These are phyloP conservation scores for Kluyveromyces lactis DNA, from an alignment of 805 yeast species.

Conservation along the genomic window DNA sequence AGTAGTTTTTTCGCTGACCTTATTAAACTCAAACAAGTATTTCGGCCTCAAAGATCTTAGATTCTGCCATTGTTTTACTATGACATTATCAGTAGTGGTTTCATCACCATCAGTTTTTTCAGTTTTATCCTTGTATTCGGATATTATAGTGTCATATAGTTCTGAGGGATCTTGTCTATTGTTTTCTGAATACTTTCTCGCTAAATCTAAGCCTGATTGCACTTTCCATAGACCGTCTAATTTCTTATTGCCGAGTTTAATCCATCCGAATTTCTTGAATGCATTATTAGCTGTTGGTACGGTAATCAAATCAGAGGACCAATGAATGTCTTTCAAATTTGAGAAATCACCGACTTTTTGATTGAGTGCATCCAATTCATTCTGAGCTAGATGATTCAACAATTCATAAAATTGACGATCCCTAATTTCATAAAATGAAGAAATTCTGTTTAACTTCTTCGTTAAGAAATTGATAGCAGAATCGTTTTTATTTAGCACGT, in stretches of 20 bases:
- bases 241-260: slow-evolving; percentile 26
- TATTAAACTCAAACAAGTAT: slow-evolving; percentile 30
- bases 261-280: slow-evolving; percentile 26
- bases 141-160: slow-evolving; percentile 11
- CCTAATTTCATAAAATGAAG: slow-evolving; percentile 1
- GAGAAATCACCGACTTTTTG: slow-evolving; percentile 1
- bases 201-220: slow-evolving; percentile 32
- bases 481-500: background rate
- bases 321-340: background rate
- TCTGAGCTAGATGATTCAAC: background rate
- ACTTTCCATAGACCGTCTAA: slow-evolving; percentile 32
- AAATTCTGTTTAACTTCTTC: slow-evolving; percentile 1
- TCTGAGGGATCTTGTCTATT: slow-evolving; percentile 17
- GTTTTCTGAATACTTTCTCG: slow-evolving; percentile 13
- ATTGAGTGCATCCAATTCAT: background rate
- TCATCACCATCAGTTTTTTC: slow-evolving; percentile 7
- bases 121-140: slow-evolving; percentile 5
- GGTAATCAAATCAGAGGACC: background rate
- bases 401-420: background rate
- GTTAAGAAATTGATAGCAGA: background rate
- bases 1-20: slow-evolving; percentile 31
- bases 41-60: slow-evolving; percentile 34
- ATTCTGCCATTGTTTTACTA: slow-evolving; percentile 35
- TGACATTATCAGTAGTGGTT: slow-evolving; percentile 10
- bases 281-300: slow-evolving; percentile 9